These are phyloP conservation scores for Leptomonas pyrrhocoris DNA, from an alignment of 208 protist genomes.

Conservation along the genomic window DNA sequence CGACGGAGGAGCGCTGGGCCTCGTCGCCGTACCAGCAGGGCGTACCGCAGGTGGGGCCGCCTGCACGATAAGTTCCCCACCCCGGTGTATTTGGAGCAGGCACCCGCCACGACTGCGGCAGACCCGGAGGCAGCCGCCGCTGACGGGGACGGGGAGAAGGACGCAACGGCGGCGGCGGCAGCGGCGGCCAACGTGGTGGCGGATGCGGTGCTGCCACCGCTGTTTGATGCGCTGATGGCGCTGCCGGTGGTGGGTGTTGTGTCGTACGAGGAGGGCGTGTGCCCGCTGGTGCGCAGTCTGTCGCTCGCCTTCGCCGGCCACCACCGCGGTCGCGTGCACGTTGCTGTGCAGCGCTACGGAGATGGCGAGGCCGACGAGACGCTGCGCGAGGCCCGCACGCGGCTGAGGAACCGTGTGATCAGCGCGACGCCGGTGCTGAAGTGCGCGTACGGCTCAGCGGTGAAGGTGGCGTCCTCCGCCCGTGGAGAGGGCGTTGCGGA, in stretches of 20 bases:
- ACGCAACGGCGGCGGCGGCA: too few species aligned
- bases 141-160: too few species aligned
- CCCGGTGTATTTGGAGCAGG: too few species aligned
- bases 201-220: not conserved
- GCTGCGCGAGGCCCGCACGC: slow-evolving; percentile 15
- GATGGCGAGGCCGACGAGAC: slow-evolving; percentile 21
- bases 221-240: slow-evolving; percentile 49
- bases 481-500: not conserved
- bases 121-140: not conserved
- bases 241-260: slow-evolving; percentile 51
- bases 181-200: too few species aligned
- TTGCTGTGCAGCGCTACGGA: slow-evolving; percentile 8
- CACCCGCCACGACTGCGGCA: slow-evolving; percentile 10
- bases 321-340: slow-evolving; percentile 35
- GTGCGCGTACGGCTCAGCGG: slow-evolving; percentile 12
- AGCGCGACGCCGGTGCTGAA: slow-evolving; percentile 22
- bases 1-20: slow-evolving; percentile 9
- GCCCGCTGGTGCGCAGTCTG: slow-evolving; percentile 55
- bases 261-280: slow-evolving; percentile 46
- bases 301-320: slow-evolving; percentile 44
- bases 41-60: slow-evolving; percentile 9
- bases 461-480: too few species aligned
- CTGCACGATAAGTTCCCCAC: too few species aligned
- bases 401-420: slow-evolving; percentile 19
- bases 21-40: slow-evolving; percentile 17